Base-by-base conservation (phyloP, 2,329 filamentous ascomycete species). In the Xylaria sp. region DNA sequence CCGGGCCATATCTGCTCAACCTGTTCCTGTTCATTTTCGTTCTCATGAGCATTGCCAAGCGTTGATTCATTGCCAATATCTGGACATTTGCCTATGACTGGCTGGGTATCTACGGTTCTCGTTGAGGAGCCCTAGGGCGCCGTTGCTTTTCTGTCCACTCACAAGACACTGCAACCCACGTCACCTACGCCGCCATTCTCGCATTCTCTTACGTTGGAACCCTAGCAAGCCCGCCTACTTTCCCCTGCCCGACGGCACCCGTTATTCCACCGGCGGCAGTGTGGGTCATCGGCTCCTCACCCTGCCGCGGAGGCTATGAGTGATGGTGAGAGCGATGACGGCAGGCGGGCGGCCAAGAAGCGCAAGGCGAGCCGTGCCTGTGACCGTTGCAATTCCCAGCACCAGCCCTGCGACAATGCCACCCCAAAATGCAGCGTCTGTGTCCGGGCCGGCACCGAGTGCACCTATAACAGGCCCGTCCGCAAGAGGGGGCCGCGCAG, bases 401-500 rank as follows among this genome's bases (percentile, higher is more conserved):
- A 81, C 63, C 79, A 81, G 70, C 79, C 80, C 5, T 82, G 80
- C 69, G 80, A 82, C 70, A 82, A 82, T 63, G 78, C 78, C 51
- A 71, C 74, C 46, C 80, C 80, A n/a, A 77, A 79, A 47, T 82
- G 80, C 66, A 75, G 78, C 67, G 79, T 81, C 43, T 82, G 80
- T 55, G 76, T 78, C 56, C 72, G 73, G 17, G 73, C 73, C n/a
- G 73, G 73, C 19, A 73, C 73, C 8, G 73, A 74, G 2, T 76
- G 74, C 60, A 76, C 74, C 9, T 76, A 76, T 53, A 73, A 76
- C 61, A 61, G 74, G 42, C 74, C 74, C n/a, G 69, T 76, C 19
- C 73, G 74, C 25, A 76, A 76, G 47, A 65, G 74, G 42, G 74
- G 74, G 21, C 74, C 74, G 40, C 71, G 74, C 9, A 75, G 72